Base-by-base conservation (phyloP, 495 filamentous ascomycete genomes). In the Cairneyella variabilis region DNA sequence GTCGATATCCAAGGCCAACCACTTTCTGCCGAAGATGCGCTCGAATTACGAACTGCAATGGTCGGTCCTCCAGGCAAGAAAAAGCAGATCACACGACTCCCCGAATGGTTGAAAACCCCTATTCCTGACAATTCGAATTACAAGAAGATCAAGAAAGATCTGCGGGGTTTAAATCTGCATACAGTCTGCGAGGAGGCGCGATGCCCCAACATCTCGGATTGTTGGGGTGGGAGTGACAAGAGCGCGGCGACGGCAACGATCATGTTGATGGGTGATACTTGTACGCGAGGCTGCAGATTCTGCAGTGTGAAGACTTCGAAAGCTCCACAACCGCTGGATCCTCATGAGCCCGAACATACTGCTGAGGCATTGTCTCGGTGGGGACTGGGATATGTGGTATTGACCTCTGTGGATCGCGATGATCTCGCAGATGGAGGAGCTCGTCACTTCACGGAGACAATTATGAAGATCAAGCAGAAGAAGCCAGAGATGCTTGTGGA, bases 241-340 rank as follows among this genome's bases (percentile, higher is more conserved):
- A 80, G 83, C 43, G 84, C 89, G 20, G 95, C 95, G 1, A 98
- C 93, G 22, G 93, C 95, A 0, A 98, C 93, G 8, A 97, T 98
- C 72, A 97, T 98, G 95, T 76, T 97, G 6, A 97, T 97, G 92
- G 93, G 93, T 57, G 93, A 98, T 64, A 97, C 93, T 6, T 98
- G 93, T 71, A 98, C 93, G 8, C 84, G 93, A 23, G 93, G 93
- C 18, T 98, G 93, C 69, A 83, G 95, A 37, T 98, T 98, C 77
- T 98, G 93, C 76, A 86, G 82, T 53, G 93, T 98, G 42, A 97
- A 97, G 81, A 98, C 93, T 0, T 80, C 69, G 20, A 83, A 86
- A 36, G 67, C 72, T 0, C 95, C 95, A 2, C 70, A 84, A 8
- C 89, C 93, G 21, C 80, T 97, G 27, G 93, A 98, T 67, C 87